Percentiles rank a stretch among this genome's conserved stretches.
These are phyloP conservation scores for Colletotrichum melonis DNA, from an alignment of 2,329 filamentous ascomycete species.

Conservation along the genomic window DNA sequence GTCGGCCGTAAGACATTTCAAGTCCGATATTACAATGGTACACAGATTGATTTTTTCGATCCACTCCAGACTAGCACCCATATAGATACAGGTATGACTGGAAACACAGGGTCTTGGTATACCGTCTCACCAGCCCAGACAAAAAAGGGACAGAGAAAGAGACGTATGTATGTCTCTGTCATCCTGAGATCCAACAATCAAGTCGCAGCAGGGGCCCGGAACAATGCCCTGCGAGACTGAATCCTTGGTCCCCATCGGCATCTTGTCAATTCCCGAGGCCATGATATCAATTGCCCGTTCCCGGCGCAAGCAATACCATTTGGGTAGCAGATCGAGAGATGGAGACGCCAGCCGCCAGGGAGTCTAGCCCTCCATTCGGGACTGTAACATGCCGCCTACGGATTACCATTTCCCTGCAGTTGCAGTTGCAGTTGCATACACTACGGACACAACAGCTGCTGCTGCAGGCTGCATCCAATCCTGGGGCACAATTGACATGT, in stretches of 20 bases:
- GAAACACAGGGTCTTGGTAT: background rate
- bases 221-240: slow-evolving; percentile 19
- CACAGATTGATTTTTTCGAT: background rate
- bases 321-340: background rate
- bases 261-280: slow-evolving; percentile 27
- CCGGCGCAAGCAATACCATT: background rate
- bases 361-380: background rate
- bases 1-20: slow-evolving; percentile 7
- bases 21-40: background rate
- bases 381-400: background rate
- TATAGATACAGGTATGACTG: too few species aligned
- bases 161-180: background rate
- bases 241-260: slow-evolving; percentile 8
- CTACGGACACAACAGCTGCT: background rate
- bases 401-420: background rate
- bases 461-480: background rate
- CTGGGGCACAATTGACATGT: background rate
- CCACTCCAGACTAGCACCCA: background rate
- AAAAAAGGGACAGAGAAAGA: background rate
- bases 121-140: background rate
- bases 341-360: background rate
- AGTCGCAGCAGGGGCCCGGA: slow-evolving; percentile 4
- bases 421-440: background rate
- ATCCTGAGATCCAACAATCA: background rate
- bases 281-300: background rate